These are phyloP conservation scores for Monosiga brevicollis DNA, from an alignment of 78 protist genomes.

Conservation along the genomic window DNA sequence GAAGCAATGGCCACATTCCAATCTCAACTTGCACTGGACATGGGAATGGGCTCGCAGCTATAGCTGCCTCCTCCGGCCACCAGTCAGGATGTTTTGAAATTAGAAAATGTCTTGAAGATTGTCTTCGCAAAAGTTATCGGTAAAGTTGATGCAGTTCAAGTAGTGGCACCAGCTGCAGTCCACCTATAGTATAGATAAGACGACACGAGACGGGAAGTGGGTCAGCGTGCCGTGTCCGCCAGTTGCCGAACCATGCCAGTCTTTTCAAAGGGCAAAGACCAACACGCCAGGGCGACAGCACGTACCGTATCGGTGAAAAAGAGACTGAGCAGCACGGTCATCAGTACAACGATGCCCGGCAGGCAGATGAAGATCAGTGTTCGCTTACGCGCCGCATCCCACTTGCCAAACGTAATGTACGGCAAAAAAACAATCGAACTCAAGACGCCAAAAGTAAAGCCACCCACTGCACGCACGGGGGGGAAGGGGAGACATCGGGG, in stretches of 20 bases:
- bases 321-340: not conserved
- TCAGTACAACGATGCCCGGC: not conserved
- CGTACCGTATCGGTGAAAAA: not conserved
- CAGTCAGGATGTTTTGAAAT: too few species aligned
- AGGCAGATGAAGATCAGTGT: not conserved
- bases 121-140: not conserved
- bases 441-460: slow-evolving; percentile 10
- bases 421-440: slow-evolving; percentile 19
- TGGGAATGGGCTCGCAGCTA: too few species aligned
- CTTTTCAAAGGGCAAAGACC: not conserved
- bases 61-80: too few species aligned
- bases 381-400: not conserved
- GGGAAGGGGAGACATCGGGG: too few species aligned
- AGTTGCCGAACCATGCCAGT: too few species aligned
- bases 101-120: not conserved
- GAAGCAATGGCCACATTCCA: too few species aligned
- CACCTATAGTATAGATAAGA: not conserved
- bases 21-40: too few species aligned
- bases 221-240: too few species aligned
- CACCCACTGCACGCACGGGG: slow-evolving; percentile 11
- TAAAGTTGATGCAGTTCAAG: not conserved
- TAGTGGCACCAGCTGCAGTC: not conserved
- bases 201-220: too few species aligned
- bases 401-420: slow-evolving; percentile 24
- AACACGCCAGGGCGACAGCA: not conserved